Conservation (phyloP, 805 yeast species). For the Candida ovalis region DNA sequence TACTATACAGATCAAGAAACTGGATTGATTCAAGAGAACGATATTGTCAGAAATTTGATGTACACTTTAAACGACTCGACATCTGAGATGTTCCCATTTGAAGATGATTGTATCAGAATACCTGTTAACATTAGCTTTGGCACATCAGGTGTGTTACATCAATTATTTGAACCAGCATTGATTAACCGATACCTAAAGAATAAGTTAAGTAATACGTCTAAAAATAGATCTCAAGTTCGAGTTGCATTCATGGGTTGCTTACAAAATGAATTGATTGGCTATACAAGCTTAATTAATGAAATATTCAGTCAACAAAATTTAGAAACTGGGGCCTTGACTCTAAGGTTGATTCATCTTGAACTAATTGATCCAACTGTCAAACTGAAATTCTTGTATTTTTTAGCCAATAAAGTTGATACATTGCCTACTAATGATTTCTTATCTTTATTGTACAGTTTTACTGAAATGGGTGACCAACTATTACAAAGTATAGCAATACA, state of each 20-base stretch:
- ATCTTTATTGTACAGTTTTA: constrained; percentile 44
- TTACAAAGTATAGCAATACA: constrained; percentile 40
- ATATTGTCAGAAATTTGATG: constrained; percentile 43
- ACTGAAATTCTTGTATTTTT: constrained; percentile 52
- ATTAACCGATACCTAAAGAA: constrained; percentile 48
- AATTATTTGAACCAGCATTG: constrained; percentile 68
- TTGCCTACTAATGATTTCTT: constrained; percentile 49
- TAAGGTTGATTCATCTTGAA: constrained; percentile 34
- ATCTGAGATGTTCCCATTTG: constrained; percentile 50
- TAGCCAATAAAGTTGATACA: constrained; percentile 33
- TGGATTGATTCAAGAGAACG: constrained; percentile 34
- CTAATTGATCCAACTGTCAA: constrained; percentile 50
- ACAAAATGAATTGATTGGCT: constrained; percentile 34
- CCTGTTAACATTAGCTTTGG: constrained; percentile 56
- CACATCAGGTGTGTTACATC: constrained; percentile 49
- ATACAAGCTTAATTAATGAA: constrained; percentile 35
- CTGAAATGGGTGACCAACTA: constrained; percentile 60
- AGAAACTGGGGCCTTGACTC: constrained; percentile 28
- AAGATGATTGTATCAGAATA: constrained; percentile 33
- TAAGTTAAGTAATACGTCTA: constrained; percentile 27
- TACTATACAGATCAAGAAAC: constrained; percentile 29
- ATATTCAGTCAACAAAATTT: constrained; percentile 28
- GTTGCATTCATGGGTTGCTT: constrained; percentile 55
- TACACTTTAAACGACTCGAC: constrained; percentile 62
- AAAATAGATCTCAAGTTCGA: constrained; percentile 46